These are phyloP conservation scores for Rhododendron vialii DNA, from an alignment of 148 eudicot species.

Conservation along the genomic window DNA sequence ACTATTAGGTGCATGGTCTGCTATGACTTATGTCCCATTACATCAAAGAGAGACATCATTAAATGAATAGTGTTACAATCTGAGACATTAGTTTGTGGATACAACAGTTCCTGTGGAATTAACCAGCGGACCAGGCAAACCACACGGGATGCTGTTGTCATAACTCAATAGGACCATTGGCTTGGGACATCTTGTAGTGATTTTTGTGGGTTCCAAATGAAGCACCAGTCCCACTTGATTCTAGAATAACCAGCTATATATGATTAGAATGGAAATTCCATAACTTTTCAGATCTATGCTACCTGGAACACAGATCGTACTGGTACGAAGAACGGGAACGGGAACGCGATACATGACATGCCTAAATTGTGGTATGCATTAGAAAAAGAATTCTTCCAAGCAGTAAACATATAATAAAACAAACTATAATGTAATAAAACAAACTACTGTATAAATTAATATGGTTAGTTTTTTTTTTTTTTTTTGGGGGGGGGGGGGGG, in stretches of 20 bases:
- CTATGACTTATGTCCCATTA: background rate
- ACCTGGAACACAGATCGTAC: background rate
- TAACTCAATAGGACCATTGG: constrained; percentile 3
- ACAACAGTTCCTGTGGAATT: background rate
- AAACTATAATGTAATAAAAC: background rate
- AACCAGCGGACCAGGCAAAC: background rate
- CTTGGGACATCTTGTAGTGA: background rate
- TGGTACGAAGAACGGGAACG: background rate
- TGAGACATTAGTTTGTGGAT: background rate
- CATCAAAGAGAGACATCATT: constrained; percentile 1
- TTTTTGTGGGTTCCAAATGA: background rate
- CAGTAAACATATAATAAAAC: background rate
- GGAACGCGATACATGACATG: background rate
- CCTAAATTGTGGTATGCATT: background rate
- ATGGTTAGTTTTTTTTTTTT: no score
- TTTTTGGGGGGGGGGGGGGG: no score
- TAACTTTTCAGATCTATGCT: background rate
- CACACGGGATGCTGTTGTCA: constrained; percentile 1
- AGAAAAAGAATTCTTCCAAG: background rate
- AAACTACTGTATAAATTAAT: no score
- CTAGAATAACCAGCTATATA: background rate
- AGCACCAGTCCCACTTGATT: background rate
- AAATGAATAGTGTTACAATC: background rate
- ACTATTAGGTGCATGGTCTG: background rate
- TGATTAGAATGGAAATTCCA: background rate